Conservation (phyloP, 345 rosid genomes). For the Theobroma cacao region DNA sequence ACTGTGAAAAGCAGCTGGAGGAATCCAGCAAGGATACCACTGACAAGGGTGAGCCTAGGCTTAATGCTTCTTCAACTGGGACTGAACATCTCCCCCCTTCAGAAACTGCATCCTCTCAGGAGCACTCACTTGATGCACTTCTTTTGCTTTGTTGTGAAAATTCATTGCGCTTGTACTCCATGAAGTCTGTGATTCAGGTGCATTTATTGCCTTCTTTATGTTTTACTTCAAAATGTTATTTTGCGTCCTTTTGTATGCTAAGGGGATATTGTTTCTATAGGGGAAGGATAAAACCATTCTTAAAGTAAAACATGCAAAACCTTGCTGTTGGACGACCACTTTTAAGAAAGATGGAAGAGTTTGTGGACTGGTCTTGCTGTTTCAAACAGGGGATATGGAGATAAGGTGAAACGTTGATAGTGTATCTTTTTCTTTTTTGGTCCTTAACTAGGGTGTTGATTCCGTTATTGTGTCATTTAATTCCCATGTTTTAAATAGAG, state of each 20-base stretch:
- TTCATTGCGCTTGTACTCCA: slow-evolving; percentile 31
- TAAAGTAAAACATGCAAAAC: slow-evolving; percentile 38
- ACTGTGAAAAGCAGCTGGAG: slow-evolving; percentile 20
- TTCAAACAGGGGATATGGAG: slow-evolving; percentile 48
- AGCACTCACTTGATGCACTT: slow-evolving; percentile 19
- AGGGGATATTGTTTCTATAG: slow-evolving; percentile 26
- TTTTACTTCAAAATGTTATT: slow-evolving; percentile 2
- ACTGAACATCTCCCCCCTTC: slow-evolving; percentile 13
- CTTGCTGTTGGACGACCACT: slow-evolving; percentile 50
- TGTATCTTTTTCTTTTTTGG: neutral
- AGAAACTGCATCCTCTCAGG: slow-evolving; percentile 15
- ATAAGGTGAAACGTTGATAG: slow-evolving; percentile 30
- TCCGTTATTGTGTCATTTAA: neutral
- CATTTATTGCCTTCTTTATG: slow-evolving; percentile 3
- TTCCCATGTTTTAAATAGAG: neutral
- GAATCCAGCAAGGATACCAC: slow-evolving; percentile 14
- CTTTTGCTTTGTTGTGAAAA: slow-evolving; percentile 45
- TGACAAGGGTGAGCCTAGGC: slow-evolving; percentile 8
- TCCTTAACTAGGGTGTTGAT: neutral
- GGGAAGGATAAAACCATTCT: slow-evolving; percentile 33
- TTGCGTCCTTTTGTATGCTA: slow-evolving; percentile 9
- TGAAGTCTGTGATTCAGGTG: slow-evolving; percentile 47
- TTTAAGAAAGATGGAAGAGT: slow-evolving; percentile 39
- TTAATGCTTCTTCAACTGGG: slow-evolving; percentile 17
- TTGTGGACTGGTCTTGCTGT: slow-evolving; percentile 41